Evolutionary conservation across 1,284 basidiomycete species (phyloP).

Genomic region (Apiotrichum laibachii): DNA sequence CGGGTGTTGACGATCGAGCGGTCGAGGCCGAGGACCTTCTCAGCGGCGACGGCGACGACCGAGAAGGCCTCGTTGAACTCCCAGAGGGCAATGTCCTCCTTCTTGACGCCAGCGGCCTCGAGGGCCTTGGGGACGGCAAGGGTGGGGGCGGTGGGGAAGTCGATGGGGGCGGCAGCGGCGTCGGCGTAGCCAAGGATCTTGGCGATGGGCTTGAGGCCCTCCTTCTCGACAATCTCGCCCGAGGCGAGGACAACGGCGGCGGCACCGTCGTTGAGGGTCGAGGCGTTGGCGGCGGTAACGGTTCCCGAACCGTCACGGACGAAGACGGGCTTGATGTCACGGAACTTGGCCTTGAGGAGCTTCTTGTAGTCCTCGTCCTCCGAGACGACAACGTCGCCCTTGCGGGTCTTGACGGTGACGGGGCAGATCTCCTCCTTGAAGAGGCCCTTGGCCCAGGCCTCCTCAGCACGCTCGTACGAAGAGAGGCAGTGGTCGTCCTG

Average conservation of each 20-base stretch:
- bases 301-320: conserved; percentile 80
- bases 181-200: conserved; percentile 93
- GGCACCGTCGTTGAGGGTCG: conserved; percentile 95
- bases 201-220: conserved; percentile 84
- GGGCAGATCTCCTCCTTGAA: conserved; percentile 89
- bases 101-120: conserved; percentile 75
- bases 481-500: conserved; percentile 89
- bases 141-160: conserved; percentile 95
- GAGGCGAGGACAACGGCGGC: conserved; percentile 91
- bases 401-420: conserved; percentile 90
- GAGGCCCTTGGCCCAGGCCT: conserved; percentile 80
- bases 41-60: conserved; percentile 84
- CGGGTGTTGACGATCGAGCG: conserved; percentile 87
- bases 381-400: conserved; percentile 80
- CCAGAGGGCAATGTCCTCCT: conserved; percentile 84
- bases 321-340: conserved; percentile 81
- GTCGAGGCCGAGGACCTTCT: conserved; percentile 81
- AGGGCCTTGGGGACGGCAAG: conserved; percentile 86
- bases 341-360: conserved; percentile 88
- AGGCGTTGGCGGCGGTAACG: conserved; percentile 94
- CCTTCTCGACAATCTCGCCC: conserved; percentile 81
- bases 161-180: conserved; percentile 91
- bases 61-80: conserved; percentile 99
- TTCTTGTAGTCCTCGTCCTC: conserved; percentile 99
- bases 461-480: conserved; percentile 88